Percentiles rank a stretch among this genome's conserved stretches.
Evolutionary conservation across 2,329 filamentous ascomycete species (phyloP).

Genomic region (Pseudogymnoascus sp.): DNA sequence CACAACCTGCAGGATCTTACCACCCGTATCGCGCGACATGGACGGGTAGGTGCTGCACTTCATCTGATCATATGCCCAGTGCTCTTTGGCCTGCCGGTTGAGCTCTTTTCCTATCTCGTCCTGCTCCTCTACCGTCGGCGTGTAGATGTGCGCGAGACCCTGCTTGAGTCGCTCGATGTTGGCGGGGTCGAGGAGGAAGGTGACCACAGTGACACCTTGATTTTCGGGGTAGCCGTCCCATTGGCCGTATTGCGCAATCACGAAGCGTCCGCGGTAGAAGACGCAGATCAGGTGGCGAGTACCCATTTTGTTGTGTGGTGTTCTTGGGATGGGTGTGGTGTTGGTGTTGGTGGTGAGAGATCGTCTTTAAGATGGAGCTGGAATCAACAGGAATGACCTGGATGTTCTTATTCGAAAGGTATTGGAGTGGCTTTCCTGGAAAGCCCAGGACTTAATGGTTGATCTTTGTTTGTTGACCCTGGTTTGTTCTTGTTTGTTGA

Average conservation of each 20-base stretch:
- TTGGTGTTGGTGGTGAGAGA: not conserved
- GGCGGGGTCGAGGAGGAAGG: constrained; percentile 19
- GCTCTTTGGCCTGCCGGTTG: not conserved
- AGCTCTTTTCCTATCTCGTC: not conserved
- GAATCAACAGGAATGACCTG: not conserved
- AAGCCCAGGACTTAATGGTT: not conserved
- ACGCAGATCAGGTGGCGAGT: constrained; percentile 7
- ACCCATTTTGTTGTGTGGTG: not conserved
- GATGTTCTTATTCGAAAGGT: not conserved
- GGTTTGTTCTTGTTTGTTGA: too few species aligned
- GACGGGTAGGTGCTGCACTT: not conserved
- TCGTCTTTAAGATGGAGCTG: not conserved
- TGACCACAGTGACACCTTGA: constrained; percentile 21
- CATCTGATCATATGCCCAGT: not conserved
- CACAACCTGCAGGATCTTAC: constrained; percentile 1
- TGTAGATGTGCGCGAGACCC: constrained; percentile 19
- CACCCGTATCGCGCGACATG: not conserved
- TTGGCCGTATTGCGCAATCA: constrained; percentile 25
- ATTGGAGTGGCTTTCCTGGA: not conserved
- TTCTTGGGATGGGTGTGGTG: not conserved
- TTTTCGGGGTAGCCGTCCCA: constrained; percentile 24
- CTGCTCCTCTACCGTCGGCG: constrained; percentile 1
- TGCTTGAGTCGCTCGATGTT: constrained; percentile 23
- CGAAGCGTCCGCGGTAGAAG: not conserved
- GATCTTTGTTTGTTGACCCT: not conserved